phyloP scores from a whole-genome alignment of 805 yeast species.

The Suhomyces prunicola region DNA sequence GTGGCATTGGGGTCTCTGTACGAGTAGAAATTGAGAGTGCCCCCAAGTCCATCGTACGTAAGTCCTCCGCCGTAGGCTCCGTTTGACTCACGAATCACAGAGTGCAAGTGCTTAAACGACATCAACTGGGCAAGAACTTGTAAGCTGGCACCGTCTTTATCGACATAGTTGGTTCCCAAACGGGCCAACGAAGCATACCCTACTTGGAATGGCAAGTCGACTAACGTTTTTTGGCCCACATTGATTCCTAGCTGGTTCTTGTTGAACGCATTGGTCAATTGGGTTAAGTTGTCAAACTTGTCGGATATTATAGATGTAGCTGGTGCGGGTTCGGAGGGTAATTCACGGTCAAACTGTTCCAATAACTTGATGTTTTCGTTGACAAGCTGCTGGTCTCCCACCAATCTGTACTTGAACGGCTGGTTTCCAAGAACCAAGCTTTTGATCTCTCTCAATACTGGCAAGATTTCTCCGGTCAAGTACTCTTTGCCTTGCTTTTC shows the following conservation, averaged over 20 bases:
- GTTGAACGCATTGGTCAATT: slow-evolving; percentile 15
- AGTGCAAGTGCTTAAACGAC: slow-evolving; percentile 80
- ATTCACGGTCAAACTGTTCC: slow-evolving; percentile 23
- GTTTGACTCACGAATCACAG: slow-evolving; percentile 89
- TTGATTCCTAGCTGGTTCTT: slow-evolving; percentile 10
- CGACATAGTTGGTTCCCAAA: slow-evolving; percentile 62
- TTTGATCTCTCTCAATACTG: slow-evolving; percentile 55
- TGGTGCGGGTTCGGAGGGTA: background rate
- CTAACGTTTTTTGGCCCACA: slow-evolving; percentile 37
- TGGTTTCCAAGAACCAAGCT: slow-evolving; percentile 33
- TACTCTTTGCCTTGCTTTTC: slow-evolving; percentile 37
- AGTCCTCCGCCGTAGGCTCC: slow-evolving; percentile 99
- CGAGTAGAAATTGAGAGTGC: slow-evolving; percentile 77
- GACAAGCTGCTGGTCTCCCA: slow-evolving; percentile 50
- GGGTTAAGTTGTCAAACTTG: slow-evolving; percentile 4
- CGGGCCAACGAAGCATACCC: slow-evolving; percentile 72
- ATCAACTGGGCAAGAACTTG: slow-evolving; percentile 78
- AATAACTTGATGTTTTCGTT: slow-evolving; percentile 34
- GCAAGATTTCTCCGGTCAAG: slow-evolving; percentile 51
- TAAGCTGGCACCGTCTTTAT: slow-evolving; percentile 78
- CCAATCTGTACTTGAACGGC: slow-evolving; percentile 51
- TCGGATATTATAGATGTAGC: background rate
- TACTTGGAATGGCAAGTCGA: slow-evolving; percentile 84
- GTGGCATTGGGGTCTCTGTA: slow-evolving; percentile 91
- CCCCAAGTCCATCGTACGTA: slow-evolving; percentile 74